Percentiles rank a stretch among this genome's conserved stretches.
Evolutionary conservation across 371 early-diverging fungal genomes (phyloP).

Genomic region (Mortierella sp.): DNA sequence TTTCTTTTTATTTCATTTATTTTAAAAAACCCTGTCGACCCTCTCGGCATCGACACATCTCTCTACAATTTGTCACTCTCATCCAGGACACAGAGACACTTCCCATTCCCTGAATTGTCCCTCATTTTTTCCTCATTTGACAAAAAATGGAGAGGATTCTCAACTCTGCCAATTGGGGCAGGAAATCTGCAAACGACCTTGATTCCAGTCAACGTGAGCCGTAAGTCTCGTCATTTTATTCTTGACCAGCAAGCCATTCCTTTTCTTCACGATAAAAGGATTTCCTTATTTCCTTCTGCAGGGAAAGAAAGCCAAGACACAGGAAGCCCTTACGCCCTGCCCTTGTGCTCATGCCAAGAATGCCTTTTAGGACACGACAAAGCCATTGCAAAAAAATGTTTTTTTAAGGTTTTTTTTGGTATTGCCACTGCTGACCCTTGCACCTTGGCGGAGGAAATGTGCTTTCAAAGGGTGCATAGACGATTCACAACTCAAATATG

Average conservation of each 20-base stretch:
- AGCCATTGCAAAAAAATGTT: background rate
- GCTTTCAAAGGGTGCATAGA: too few relatives aligned
- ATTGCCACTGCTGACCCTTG: too few relatives aligned
- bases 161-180: slow-evolving; percentile 37
- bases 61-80: background rate
- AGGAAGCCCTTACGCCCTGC: background rate
- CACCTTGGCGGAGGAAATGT: too few relatives aligned
- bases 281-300: background rate
- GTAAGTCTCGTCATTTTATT: slow-evolving; percentile 10
- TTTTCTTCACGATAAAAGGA: background rate
- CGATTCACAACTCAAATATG: too few relatives aligned
- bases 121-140: background rate
- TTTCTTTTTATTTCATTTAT: too few relatives aligned
- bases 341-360: slow-evolving; percentile 5
- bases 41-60: background rate
- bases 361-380: background rate
- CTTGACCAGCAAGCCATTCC: background rate
- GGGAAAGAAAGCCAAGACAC: background rate
- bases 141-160: slow-evolving; percentile 27
- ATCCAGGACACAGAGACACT: background rate
- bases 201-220: slow-evolving; percentile 30
- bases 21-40: too few relatives aligned
- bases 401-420: slow-evolving; percentile 4
- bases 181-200: slow-evolving; percentile 35
- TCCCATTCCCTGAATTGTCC: too few relatives aligned